Evolutionary conservation across 805 yeast species (phyloP).

Genomic region (Groenewaldozyma salmanticensis): DNA sequence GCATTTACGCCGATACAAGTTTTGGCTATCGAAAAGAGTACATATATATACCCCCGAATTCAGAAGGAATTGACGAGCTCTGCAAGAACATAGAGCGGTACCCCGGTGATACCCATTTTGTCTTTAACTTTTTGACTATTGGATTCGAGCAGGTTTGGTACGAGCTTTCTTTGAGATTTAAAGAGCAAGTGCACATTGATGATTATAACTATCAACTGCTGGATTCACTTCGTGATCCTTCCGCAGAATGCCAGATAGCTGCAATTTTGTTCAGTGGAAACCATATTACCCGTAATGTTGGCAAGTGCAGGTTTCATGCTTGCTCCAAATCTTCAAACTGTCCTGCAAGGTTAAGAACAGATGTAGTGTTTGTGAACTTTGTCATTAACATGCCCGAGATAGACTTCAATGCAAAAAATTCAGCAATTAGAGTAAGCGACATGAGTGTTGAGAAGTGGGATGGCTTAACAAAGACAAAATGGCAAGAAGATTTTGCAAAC

Average conservation of each 20-base stretch:
- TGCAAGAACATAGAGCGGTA: constrained; percentile 31
- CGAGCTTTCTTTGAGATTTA: constrained; percentile 23
- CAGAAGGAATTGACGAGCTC: constrained; percentile 32
- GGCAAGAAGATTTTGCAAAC: not conserved
- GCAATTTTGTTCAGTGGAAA: constrained; percentile 8
- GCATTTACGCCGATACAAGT: constrained; percentile 47
- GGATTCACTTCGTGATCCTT: constrained; percentile 14
- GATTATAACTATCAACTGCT: constrained; percentile 20
- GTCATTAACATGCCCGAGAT: constrained; percentile 5
- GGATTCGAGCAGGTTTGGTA: constrained; percentile 52
- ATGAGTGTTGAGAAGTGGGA: not conserved
- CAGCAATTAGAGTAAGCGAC: not conserved
- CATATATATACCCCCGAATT: constrained; percentile 35
- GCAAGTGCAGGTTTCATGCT: constrained; percentile 17
- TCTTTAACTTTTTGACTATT: constrained; percentile 31
- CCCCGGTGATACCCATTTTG: constrained; percentile 35
- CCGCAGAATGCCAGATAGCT: not conserved
- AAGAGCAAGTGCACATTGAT: constrained; percentile 26
- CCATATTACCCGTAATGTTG: constrained; percentile 11
- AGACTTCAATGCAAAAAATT: constrained; percentile 3
- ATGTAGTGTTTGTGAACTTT: constrained; percentile 12
- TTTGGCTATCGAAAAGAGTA: constrained; percentile 36
- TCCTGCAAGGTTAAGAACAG: constrained; percentile 9
- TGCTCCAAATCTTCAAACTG: constrained; percentile 16
- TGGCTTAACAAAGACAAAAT: not conserved